Conservation (phyloP, 495 filamentous ascomycete genomes). For the Rostrohypoxylon terebratum region DNA sequence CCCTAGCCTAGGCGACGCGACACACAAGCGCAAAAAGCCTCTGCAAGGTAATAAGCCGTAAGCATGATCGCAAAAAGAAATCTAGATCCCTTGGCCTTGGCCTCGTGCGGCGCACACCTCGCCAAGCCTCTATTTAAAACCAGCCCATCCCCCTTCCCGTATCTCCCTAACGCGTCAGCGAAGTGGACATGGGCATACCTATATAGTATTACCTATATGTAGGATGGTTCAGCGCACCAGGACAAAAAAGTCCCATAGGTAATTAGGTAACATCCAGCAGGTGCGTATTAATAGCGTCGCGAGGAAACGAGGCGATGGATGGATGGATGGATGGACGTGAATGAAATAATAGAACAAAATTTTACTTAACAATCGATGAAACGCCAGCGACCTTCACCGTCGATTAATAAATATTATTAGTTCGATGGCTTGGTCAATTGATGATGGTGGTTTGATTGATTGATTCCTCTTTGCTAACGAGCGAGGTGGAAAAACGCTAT, state of each 20-base stretch:
- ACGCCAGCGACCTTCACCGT: slow-evolving; percentile 1
- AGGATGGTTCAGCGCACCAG: neutral
- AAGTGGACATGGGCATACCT: neutral
- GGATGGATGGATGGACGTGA: too few species aligned
- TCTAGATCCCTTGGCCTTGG: slow-evolving; percentile 7
- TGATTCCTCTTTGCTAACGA: neutral
- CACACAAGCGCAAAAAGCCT: neutral
- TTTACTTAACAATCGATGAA: neutral
- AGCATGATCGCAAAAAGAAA: neutral
- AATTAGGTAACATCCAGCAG: neutral
- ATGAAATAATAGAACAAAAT: neutral
- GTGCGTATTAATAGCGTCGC: neutral
- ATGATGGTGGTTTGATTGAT: neutral
- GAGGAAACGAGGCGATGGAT: neutral
- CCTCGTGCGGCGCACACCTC: neutral
- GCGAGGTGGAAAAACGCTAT: too few species aligned
- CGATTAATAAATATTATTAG: neutral
- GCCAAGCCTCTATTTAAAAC: slow-evolving; percentile 14
- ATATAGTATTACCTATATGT: too few species aligned
- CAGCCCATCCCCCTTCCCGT: neutral
- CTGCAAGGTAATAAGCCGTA: neutral
- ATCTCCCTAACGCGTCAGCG: neutral
- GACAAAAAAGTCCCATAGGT: neutral
- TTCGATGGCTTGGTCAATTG: too few species aligned
- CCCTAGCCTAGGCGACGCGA: neutral